A percentile compares a stretch with the other conserved stretches of the same genome.
These are phyloP conservation scores for Candida cerambycidarum DNA, from an alignment of 805 yeast species.

Conservation along the genomic window DNA sequence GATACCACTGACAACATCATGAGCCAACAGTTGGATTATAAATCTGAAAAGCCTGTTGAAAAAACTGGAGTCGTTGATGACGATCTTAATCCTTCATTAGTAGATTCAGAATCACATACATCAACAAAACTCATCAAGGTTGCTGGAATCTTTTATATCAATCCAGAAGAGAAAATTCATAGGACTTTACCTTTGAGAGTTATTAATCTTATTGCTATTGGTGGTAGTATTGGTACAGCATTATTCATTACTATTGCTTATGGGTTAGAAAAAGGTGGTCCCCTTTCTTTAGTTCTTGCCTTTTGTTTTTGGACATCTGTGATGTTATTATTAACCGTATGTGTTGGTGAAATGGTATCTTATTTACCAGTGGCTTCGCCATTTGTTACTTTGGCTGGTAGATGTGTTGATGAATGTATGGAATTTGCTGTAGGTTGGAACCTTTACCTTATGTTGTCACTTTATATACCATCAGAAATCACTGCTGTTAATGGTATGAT, in stretches of 20 bases:
- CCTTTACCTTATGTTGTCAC: conserved; percentile 43
- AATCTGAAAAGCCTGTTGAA: neutral
- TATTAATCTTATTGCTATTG: conserved; percentile 17
- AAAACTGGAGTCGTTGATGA: neutral
- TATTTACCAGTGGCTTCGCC: conserved; percentile 37
- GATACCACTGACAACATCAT: no score
- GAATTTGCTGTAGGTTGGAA: conserved; percentile 33
- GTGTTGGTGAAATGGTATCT: conserved; percentile 39
- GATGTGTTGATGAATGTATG: conserved; percentile 38
- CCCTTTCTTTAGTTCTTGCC: conserved; percentile 31
- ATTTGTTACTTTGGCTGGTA: conserved; percentile 36
- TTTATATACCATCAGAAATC: conserved; percentile 49
- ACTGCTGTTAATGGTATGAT: conserved; percentile 53
- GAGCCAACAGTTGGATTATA: neutral
- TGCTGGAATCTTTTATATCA: conserved; percentile 3
- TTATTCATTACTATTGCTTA: conserved; percentile 34
- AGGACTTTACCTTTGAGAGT: conserved; percentile 9
- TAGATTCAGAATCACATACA: neutral
- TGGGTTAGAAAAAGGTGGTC: conserved; percentile 30
- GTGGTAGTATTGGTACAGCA: conserved; percentile 37
- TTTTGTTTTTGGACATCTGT: conserved; percentile 33
- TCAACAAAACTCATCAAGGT: neutral
- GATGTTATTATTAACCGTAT: conserved; percentile 32
- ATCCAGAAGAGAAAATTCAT: conserved; percentile 11
- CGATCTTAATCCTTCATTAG: neutral